phyloP scores from a whole-genome alignment of 78 protist genomes.

The slime mould (Dictyostelium discoideum) region DNA sequence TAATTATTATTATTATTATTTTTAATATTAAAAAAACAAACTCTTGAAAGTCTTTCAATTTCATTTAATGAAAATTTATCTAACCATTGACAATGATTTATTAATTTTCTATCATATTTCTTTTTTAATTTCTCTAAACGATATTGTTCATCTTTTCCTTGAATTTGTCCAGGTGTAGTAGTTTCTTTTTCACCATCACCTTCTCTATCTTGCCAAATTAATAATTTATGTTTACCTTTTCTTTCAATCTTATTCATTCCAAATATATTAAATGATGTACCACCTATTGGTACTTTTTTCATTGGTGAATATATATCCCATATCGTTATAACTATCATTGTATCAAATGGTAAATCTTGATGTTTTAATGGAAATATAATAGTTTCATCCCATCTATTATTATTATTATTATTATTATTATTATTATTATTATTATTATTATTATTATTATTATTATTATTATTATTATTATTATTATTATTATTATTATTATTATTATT shows the following conservation, averaged over 20 bases:
- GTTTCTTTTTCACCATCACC: conserved; percentile 50
- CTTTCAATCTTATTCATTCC: conserved; percentile 64
- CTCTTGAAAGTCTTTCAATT: conserved; percentile 71
- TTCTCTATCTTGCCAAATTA: conserved; percentile 43
- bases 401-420: background rate
- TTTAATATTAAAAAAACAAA: background rate
- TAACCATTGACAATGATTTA: conserved; percentile 71
- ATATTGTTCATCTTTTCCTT: conserved; percentile 56
- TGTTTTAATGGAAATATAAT: conserved; percentile 70
- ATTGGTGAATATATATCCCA: conserved; percentile 79
- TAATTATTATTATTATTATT: background rate
- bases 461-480: background rate
- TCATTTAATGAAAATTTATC: conserved; percentile 51
- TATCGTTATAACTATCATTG: conserved; percentile 72
- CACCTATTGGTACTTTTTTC: conserved; percentile 66
- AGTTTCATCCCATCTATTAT: conserved; percentile 70
- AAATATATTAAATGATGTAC: conserved; percentile 67
- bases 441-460: background rate
- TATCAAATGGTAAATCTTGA: conserved; percentile 76
- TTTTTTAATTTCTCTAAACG: conserved; percentile 71
- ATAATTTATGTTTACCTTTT: conserved; percentile 64
- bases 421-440: background rate
- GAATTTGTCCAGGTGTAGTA: conserved; percentile 72
- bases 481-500: background rate
- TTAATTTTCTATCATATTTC: conserved; percentile 53